A percentile compares a stretch with the other conserved stretches of the same genome.
Conservation (phyloP, 2,329 filamentous ascomycete species). For the Phialophora chinensis region DNA sequence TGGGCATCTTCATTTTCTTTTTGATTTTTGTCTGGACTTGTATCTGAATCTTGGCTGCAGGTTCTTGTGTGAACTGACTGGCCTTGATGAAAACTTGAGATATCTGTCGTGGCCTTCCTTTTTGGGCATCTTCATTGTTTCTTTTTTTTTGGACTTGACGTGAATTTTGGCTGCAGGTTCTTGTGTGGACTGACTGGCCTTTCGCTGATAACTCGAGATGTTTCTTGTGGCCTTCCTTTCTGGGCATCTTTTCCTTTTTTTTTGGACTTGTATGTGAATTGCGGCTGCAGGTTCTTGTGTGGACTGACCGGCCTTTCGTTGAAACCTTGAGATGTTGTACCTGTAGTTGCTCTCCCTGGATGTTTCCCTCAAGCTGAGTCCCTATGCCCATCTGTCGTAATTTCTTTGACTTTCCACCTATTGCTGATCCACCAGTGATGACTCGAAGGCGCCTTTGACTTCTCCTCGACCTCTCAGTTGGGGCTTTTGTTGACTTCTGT, state of each 20-base stretch:
- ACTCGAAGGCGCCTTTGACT: neutral
- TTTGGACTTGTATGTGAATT: neutral
- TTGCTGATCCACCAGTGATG: neutral
- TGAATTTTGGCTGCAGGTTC: neutral
- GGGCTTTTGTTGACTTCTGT: no score
- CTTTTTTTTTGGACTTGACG: neutral
- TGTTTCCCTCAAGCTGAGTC: neutral
- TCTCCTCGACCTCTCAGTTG: no score
- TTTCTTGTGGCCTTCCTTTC: constrained; percentile 1
- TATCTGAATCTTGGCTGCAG: neutral
- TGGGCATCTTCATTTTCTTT: neutral
- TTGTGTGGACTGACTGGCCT: constrained; percentile 3
- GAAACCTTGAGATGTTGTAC: neutral
- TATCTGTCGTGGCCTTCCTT: neutral
- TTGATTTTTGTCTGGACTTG: neutral
- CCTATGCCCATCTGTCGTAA: neutral
- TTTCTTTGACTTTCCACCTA: neutral
- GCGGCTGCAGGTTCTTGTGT: constrained; percentile 3
- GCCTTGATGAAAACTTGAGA: neutral
- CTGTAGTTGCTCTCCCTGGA: neutral
- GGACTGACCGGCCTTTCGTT: neutral
- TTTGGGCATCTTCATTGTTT: neutral
- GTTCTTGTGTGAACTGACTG: constrained; percentile 6
- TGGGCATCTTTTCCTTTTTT: neutral
- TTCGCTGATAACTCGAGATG: neutral